A percentile compares a stretch with the other conserved stretches of the same genome.
These are phyloP conservation scores for Inga oerstediana DNA, from an alignment of 306 rosid species.

Conservation along the genomic window DNA sequence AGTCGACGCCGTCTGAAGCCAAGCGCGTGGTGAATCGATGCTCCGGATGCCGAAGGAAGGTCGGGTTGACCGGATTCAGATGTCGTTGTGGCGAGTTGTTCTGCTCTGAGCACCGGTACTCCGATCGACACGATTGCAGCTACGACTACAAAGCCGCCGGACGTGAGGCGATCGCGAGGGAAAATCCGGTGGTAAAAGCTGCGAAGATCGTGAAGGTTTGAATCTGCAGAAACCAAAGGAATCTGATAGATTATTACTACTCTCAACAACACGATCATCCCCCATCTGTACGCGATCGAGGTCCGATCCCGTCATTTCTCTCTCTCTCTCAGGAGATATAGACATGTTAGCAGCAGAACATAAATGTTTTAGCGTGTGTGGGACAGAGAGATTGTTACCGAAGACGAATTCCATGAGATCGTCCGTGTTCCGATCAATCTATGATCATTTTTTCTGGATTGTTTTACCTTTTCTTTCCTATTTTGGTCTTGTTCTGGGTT, in stretches of 20 bases:
- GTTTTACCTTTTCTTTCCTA: background rate
- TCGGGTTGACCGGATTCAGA: conserved; percentile 87
- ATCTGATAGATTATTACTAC: conserved; percentile 19
- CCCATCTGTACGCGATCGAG: conserved; percentile 33
- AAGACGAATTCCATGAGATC: conserved; percentile 49
- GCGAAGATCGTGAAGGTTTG: conserved; percentile 88
- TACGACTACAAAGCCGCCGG: conserved; percentile 92
- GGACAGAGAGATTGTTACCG: conserved; percentile 37
- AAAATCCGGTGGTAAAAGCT: conserved; percentile 87
- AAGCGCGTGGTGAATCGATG: conserved; percentile 78
- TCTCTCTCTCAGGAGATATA: conserved; percentile 28
- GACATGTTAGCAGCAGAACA: conserved; percentile 22
- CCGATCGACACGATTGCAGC: conserved; percentile 95
- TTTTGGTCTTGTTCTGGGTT: conserved; percentile 27
- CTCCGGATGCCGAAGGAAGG: conserved; percentile 78
- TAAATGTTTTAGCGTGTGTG: conserved; percentile 28
- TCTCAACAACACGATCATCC: background rate
- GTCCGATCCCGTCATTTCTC: conserved; percentile 43
- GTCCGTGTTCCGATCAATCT: conserved; percentile 42
- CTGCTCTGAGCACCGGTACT: conserved; percentile 85
- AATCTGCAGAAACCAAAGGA: conserved; percentile 37
- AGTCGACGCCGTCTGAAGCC: conserved; percentile 35
- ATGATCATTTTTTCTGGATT: conserved; percentile 44
- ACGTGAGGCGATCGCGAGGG: conserved; percentile 86
- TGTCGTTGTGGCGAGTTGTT: conserved; percentile 96